Evolutionary conservation across 768 basidiomycete species (phyloP), one percentile per base, ranked within the genome.

Genomic region (Leucosporidium scottii): DNA sequence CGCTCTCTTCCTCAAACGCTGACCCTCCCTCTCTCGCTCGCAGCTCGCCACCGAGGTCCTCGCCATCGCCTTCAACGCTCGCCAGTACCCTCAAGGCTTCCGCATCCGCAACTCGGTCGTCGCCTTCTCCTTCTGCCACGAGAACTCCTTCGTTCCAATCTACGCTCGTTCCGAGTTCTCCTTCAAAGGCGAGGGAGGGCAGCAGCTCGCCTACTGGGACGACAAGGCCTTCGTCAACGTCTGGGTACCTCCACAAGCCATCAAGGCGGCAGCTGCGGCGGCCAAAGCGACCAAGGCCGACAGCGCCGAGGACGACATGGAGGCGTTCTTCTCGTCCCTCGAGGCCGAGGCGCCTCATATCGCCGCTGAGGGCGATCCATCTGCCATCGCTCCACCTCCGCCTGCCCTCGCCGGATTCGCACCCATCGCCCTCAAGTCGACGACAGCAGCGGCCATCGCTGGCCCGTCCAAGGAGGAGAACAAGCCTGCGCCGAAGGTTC

Each of bases 51-150:
- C 89, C 7, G 81, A 85, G 0, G 86, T 93, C 13, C 82, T 98
- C 18, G 90, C 86, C 7, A 85, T 87, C n/a, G 88, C 86, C 10
- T 89, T 96, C 86, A 91, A 90, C 50, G 83, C 90, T 3, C 84
- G 87, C 69, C 81, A 89, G 18, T 91, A 96, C 77, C 93, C 94
- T 0, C 85, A 86, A n/a, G 94, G 94, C 8, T 97, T 97, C 79
- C 84, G 90, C 12, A 94, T 98, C 57, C 89, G 89, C 4, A 87
- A 90, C 75, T 84, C 86, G 36, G 89, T 92, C 1, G 89, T 93
- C 17, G 93, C 93, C 15, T 87, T 88, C 12, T 94, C 93, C 20
- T 97, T 96, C 78, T 91, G 91, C 55, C 90, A 93, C 78, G 65
- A 65, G 30, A 72, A 72, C 54, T 73, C 71, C 3, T 75, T 76